Percentiles rank a stretch among this genome's conserved stretches.
phyloP scores from a whole-genome alignment of 2,329 filamentous ascomycete genomes.

The Apiospora hydei region DNA sequence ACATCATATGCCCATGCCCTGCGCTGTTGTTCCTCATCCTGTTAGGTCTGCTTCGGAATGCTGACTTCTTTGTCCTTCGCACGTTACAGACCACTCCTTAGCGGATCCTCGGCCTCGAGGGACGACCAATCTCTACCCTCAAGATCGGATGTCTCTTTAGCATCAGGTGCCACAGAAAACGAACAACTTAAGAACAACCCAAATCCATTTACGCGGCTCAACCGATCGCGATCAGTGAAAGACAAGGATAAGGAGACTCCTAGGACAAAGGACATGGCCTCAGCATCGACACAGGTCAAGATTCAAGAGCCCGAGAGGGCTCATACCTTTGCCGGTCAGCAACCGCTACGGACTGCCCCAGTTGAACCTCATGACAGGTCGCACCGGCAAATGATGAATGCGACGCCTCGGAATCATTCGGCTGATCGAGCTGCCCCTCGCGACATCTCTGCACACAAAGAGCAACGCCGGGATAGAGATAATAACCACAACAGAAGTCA shows the following conservation, averaged over 20 bases:
- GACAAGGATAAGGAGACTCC: constrained; percentile 50
- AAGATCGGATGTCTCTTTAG: constrained; percentile 60
- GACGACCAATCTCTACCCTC: constrained; percentile 51
- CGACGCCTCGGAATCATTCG: constrained; percentile 73
- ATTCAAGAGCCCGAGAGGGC: constrained; percentile 47
- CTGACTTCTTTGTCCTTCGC: constrained; percentile 36
- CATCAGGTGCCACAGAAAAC: constrained; percentile 53
- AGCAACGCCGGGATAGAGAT: constrained; percentile 53
- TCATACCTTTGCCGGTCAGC: constrained; percentile 45
- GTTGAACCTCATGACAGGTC: constrained; percentile 64
- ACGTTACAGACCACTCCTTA: constrained; percentile 39
- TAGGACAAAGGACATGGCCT: constrained; percentile 46
- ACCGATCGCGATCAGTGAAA: constrained; percentile 60
- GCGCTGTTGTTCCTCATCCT: constrained; percentile 26
- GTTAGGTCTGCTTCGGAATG: constrained; percentile 28
- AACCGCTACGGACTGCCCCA: constrained; percentile 67
- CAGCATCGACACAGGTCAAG: constrained; percentile 35
- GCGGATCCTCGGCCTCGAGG: constrained; percentile 47
- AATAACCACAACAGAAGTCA: constrained; percentile 50
- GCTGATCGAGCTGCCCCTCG: constrained; percentile 67
- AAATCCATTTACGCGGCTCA: constrained; percentile 62
- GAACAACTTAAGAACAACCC: constrained; percentile 58
- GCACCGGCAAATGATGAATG: constrained; percentile 72
- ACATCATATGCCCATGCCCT: neutral
- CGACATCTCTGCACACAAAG: constrained; percentile 52